A percentile compares a stretch with the other conserved stretches of the same genome.
Conservation (phyloP, 2,329 filamentous ascomycete species). For the Stachybotrys elegans region DNA sequence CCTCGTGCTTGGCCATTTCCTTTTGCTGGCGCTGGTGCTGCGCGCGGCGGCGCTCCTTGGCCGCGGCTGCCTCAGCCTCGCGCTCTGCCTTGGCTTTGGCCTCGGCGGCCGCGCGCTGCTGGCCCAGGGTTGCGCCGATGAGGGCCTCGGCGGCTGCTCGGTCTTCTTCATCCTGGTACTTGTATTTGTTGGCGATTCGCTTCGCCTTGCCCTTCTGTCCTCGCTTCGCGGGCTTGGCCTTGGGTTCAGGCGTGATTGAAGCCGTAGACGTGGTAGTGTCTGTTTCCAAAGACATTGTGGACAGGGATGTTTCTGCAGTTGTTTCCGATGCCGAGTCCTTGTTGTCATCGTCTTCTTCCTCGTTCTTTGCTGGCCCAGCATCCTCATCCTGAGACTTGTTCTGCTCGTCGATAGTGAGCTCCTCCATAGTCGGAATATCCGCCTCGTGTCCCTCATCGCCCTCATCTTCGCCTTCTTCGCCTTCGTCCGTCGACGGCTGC, state of each 20-base stretch:
- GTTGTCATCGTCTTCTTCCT: constrained; percentile 14
- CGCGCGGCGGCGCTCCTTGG: constrained; percentile 68
- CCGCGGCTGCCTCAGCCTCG: constrained; percentile 57
- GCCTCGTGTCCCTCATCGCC: constrained; percentile 16
- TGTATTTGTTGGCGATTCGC: constrained; percentile 86
- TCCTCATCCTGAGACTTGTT: constrained; percentile 3
- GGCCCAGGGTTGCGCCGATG: constrained; percentile 70
- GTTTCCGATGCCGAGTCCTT: constrained; percentile 17
- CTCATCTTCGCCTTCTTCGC: constrained; percentile 28
- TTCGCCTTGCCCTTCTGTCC: constrained; percentile 81
- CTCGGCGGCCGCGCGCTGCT: constrained; percentile 64
- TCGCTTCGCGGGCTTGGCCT: constrained; percentile 45
- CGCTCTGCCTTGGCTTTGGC: constrained; percentile 66
- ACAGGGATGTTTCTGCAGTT: neutral
- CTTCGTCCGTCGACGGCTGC: constrained; percentile 19
- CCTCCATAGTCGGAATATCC: neutral
- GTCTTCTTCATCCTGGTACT: constrained; percentile 91
- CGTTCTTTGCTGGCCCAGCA: constrained; percentile 12
- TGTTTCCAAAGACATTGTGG: too few relatives aligned
- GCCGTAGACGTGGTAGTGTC: constrained; percentile 8
- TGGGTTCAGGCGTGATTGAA: constrained; percentile 27
- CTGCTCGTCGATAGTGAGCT: neutral
- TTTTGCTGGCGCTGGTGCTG: constrained; percentile 76
- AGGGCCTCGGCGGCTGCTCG: constrained; percentile 75
- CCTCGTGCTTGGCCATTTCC: constrained; percentile 72